Evolutionary conservation across 1,284 basidiomycete genomes (phyloP).

Genomic region (Wolfiporia cocos): DNA sequence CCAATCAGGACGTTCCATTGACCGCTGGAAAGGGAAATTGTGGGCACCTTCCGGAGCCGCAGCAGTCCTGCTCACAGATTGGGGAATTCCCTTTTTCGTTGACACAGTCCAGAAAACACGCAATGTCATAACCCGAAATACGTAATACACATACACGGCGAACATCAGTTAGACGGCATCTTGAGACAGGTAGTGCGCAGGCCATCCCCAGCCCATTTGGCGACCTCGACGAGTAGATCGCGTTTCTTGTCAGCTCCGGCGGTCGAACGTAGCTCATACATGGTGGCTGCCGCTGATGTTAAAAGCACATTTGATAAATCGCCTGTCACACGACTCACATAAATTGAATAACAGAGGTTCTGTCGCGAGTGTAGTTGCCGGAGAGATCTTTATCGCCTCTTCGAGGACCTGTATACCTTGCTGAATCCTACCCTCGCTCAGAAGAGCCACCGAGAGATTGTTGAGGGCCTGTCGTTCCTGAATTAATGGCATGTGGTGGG

Average conservation of each 20-base stretch:
- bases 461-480: conserved; percentile 54
- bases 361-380: conserved; percentile 61
- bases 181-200: conserved; percentile 74
- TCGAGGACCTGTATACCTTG: conserved; percentile 69
- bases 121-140: no score
- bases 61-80: no score
- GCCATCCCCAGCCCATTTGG: conserved; percentile 80
- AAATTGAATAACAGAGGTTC: conserved; percentile 81
- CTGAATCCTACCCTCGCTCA: conserved; percentile 63
- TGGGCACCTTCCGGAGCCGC: no score
- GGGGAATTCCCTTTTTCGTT: no score
- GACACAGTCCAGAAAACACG: no score
- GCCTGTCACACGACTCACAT: conserved; percentile 39
- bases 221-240: conserved; percentile 63
- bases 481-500: neutral
- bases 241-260: conserved; percentile 69
- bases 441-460: conserved; percentile 65
- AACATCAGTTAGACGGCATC: conserved; percentile 52
- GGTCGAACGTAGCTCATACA: conserved; percentile 72
- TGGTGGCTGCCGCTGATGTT: conserved; percentile 66
- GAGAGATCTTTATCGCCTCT: conserved; percentile 50
- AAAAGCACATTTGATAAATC: neutral
- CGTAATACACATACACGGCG: no score
- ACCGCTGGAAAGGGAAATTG: no score
- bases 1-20: no score